These are phyloP conservation scores for Salicornia ramosissima DNA, from an alignment of 148 eudicot genomes.

Conservation along the genomic window DNA sequence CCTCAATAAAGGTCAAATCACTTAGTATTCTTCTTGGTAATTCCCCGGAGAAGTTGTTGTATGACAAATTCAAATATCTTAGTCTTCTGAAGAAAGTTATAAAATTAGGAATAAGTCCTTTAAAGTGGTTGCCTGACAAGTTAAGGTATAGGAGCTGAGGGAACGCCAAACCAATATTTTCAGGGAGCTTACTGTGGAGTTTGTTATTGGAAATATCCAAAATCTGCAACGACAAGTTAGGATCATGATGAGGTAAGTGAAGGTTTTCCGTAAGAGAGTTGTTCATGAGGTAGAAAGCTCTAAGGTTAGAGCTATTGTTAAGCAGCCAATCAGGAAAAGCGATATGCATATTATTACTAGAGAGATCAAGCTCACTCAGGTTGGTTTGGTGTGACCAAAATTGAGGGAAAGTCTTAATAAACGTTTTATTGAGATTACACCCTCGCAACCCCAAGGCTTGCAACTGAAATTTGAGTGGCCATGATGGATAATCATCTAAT, in stretches of 20 bases:
- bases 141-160: not conserved
- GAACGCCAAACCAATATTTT: constrained; percentile 5
- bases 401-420: not conserved
- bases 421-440: constrained; percentile 1
- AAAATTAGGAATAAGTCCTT: constrained; percentile 10
- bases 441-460: not conserved
- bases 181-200: constrained; percentile 18
- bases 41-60: constrained; percentile 20
- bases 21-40: not conserved
- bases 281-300: not conserved
- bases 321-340: constrained; percentile 20
- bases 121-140: constrained; percentile 19
- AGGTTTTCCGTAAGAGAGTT: constrained; percentile 3
- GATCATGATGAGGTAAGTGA: not conserved
- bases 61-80: constrained; percentile 9
- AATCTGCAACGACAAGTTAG: not conserved
- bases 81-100: not conserved
- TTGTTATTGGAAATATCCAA: constrained; percentile 12
- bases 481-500: constrained; percentile 1
- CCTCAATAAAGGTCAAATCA: not conserved
- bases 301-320: not conserved
- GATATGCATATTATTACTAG: constrained; percentile 9
- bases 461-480: constrained; percentile 8
- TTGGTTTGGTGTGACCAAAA: constrained; percentile 4
- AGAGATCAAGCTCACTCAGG: constrained; percentile 27